Evolutionary conservation across 768 basidiomycete genomes (phyloP).

Genomic region (Lyophyllum semitale): DNA sequence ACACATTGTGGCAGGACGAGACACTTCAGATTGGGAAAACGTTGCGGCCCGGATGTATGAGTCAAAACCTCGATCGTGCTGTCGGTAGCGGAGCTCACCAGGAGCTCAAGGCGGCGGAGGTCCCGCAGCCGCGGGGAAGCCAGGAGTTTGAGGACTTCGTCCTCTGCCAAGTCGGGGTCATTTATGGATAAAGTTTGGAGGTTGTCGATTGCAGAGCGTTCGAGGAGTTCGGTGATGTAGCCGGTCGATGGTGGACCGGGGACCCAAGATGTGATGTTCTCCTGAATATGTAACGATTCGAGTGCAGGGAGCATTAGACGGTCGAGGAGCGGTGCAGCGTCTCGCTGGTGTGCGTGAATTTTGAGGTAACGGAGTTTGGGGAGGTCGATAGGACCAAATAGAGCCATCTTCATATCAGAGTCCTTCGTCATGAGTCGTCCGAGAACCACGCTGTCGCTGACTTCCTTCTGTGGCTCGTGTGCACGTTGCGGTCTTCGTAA

Average conservation of each 20-base stretch:
- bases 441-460: neutral
- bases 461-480: neutral
- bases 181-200: constrained; percentile 2
- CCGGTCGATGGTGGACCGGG: neutral
- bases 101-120: constrained; percentile 1
- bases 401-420: neutral
- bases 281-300: neutral
- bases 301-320: constrained; percentile 2
- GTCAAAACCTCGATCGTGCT: neutral
- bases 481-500: neutral
- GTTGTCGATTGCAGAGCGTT: neutral
- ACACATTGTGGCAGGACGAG: constrained; percentile 1
- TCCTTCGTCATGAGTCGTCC: neutral
- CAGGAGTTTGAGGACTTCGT: neutral
- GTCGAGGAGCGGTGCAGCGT: neutral
- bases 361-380: constrained; percentile 9
- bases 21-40: neutral
- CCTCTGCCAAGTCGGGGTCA: constrained; percentile 4
- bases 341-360: constrained; percentile 5
- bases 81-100: neutral
- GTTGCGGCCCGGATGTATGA: neutral
- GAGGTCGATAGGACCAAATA: neutral
- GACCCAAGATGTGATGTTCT: neutral
- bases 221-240: constrained; percentile 6
- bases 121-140: neutral